phyloP scores from a whole-genome alignment of 2,329 filamentous ascomycete species.

The Colletotrichum endophyticum region DNA sequence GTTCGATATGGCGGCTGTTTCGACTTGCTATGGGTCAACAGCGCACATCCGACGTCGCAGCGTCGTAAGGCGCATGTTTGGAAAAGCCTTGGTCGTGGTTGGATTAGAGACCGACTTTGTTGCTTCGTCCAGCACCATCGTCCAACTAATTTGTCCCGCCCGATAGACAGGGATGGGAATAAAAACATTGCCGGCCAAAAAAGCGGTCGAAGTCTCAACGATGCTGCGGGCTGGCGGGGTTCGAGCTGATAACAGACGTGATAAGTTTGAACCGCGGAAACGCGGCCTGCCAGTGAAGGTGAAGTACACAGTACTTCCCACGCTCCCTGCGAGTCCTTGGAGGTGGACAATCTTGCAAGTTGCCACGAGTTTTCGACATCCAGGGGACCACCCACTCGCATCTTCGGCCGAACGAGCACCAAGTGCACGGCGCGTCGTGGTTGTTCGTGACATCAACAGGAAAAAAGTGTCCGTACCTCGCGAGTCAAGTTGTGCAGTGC shows the following conservation, averaged over 20 bases:
- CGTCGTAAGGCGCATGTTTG: neutral
- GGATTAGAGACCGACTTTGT: neutral
- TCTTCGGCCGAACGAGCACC: neutral
- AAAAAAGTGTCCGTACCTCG: neutral
- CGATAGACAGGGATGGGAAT: neutral
- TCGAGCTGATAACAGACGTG: neutral
- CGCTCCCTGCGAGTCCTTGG: neutral
- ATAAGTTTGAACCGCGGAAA: conserved; percentile 7
- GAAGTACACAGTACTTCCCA: neutral
- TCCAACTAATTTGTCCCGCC: neutral
- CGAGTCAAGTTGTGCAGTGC: neutral
- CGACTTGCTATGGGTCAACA: neutral
- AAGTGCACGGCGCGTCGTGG: neutral
- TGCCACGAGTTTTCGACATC: neutral
- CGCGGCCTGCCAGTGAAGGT: neutral
- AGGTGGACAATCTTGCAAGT: neutral
- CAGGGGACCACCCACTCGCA: neutral
- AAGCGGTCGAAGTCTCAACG: neutral
- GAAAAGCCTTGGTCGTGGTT: neutral
- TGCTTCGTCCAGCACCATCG: neutral
- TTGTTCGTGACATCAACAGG: neutral
- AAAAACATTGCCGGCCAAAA: neutral
- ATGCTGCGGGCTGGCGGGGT: neutral
- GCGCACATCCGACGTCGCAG: neutral
- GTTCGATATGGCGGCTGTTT: neutral